Evolutionary conservation across 305 asterid species (phyloP).

Genomic region (Nicotiana rustica): DNA sequence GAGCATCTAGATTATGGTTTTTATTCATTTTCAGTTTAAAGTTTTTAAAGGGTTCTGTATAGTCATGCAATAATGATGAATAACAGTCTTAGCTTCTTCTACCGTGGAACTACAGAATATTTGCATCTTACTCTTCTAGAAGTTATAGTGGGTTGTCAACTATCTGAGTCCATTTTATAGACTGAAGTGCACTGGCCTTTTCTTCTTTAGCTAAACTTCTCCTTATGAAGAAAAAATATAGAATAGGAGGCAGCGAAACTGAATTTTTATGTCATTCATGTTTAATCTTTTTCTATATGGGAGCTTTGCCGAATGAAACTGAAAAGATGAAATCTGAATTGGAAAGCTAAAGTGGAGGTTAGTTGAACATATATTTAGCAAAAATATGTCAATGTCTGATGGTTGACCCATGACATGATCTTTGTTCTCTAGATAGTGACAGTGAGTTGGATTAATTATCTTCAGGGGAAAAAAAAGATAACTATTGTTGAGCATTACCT

Average conservation of each 20-base stretch:
- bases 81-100: background rate
- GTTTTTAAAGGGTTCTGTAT: background rate
- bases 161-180: background rate
- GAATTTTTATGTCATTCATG: background rate
- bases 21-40: background rate
- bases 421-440: constrained; percentile 13
- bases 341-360: background rate
- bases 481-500: background rate
- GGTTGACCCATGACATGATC: background rate
- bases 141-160: background rate
- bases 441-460: background rate
- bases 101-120: background rate
- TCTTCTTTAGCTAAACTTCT: background rate
- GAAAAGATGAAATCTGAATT: constrained; percentile 21
- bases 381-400: background rate
- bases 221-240: background rate
- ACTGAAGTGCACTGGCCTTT: background rate
- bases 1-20: background rate
- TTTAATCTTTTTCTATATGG: background rate
- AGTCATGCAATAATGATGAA: background rate
- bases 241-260: background rate
- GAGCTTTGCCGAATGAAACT: background rate
- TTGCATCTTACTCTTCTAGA: background rate
- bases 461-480: background rate
- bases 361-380: background rate